phyloP scores from a whole-genome alignment of 306 rosid species.

The Vigna reflexopilosa region DNA sequence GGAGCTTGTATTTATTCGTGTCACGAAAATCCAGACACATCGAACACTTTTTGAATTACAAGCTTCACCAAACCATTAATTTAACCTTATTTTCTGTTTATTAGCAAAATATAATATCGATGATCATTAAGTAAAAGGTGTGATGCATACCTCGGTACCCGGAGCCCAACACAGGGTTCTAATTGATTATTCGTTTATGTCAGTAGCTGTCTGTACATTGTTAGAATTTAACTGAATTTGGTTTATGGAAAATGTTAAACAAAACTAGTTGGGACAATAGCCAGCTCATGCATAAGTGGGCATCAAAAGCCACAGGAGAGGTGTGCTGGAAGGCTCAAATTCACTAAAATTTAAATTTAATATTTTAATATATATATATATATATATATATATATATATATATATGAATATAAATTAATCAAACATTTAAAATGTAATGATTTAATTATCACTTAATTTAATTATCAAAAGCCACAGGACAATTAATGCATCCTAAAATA shows the following conservation, averaged over 20 bases:
- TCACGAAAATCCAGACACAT: constrained; percentile 43
- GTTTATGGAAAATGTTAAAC: constrained; percentile 3
- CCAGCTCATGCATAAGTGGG: constrained; percentile 45
- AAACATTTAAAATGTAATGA: no score
- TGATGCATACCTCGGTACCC: constrained; percentile 45
- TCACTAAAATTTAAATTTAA: no score
- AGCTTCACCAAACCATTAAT: constrained; percentile 36
- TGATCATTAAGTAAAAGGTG: constrained; percentile 11
- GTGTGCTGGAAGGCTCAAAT: neutral
- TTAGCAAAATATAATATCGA: constrained; percentile 22
- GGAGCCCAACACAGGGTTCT: constrained; percentile 43
- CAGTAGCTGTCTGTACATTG: constrained; percentile 38
- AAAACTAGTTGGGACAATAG: constrained; percentile 10
- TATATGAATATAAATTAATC: no score
- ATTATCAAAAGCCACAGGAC: no score
- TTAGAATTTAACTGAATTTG: constrained; percentile 33
- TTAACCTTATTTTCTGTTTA: constrained; percentile 10
- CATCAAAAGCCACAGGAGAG: constrained; percentile 20
- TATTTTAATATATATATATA: no score
- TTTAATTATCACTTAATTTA: no score
- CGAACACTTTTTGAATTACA: constrained; percentile 36
- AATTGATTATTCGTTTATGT: constrained; percentile 35
- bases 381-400: no score
- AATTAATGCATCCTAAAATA: no score
- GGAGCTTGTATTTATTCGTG: constrained; percentile 41